Percentiles rank a stretch among this genome's conserved stretches.
phyloP scores from a whole-genome alignment of 139 green algal species.

The Mychonastes homosphaera region DNA sequence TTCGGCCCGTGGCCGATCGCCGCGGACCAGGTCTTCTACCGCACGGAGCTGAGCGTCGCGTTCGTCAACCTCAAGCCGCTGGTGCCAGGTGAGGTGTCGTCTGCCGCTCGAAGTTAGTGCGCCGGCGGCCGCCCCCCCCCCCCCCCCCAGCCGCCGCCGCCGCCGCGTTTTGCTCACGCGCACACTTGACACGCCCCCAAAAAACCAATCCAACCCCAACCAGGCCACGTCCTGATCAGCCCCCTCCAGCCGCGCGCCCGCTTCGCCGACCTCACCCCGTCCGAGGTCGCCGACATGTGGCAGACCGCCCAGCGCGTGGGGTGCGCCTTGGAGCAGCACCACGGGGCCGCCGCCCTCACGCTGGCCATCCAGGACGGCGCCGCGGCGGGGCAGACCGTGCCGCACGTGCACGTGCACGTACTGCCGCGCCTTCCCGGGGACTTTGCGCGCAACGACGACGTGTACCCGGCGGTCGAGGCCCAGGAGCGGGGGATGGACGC shows the following conservation, averaged over 20 bases:
- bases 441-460: slow-evolving; percentile 87
- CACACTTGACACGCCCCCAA: neutral
- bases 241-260: slow-evolving; percentile 56
- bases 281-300: slow-evolving; percentile 87
- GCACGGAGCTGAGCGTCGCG: slow-evolving; percentile 55
- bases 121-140: too few relatives aligned
- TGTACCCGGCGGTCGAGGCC: slow-evolving; percentile 70
- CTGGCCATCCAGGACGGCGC: slow-evolving; percentile 66
- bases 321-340: slow-evolving; percentile 45
- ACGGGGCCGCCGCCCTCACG: slow-evolving; percentile 55
- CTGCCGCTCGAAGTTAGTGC: too few relatives aligned
- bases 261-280: slow-evolving; percentile 62
- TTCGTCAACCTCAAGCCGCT: slow-evolving; percentile 97
- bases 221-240: slow-evolving; percentile 88
- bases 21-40: slow-evolving; percentile 62
- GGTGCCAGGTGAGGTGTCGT: slow-evolving; percentile 56
- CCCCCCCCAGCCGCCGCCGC: too few relatives aligned
- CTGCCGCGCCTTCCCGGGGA: slow-evolving; percentile 74
- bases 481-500: slow-evolving; percentile 5
- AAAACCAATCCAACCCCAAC: neutral
- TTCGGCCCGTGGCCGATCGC: slow-evolving; percentile 66
- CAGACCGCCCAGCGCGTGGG: slow-evolving; percentile 18
- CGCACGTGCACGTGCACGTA: slow-evolving; percentile 94
- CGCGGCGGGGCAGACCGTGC: slow-evolving; percentile 70
- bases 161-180: neutral